Percentiles rank a stretch among this genome's conserved stretches.
Conservation (phyloP, 2,329 filamentous ascomycete species). For the Ophidiomyces ophidiicola region DNA sequence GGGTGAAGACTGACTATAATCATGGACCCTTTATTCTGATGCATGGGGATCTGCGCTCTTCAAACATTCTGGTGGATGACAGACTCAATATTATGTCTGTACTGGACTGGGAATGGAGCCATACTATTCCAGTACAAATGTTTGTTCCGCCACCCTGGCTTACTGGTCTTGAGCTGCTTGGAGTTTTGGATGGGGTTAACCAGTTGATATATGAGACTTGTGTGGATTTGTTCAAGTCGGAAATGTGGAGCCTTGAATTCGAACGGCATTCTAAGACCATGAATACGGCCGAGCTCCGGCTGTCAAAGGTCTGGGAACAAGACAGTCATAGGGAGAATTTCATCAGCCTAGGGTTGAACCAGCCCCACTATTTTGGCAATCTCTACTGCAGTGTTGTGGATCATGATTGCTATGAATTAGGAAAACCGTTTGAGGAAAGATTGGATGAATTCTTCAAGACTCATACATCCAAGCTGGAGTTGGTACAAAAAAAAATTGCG, state of each 20-base stretch:
- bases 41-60: conserved; percentile 12
- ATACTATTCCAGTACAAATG: conserved; percentile 10
- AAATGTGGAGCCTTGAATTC: too few species aligned
- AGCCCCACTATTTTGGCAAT: conserved; percentile 8
- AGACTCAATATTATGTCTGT: conserved; percentile 8
- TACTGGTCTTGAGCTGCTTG: background rate
- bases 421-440: background rate
- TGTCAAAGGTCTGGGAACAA: background rate
- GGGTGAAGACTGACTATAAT: conserved; percentile 10
- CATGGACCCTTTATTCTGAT: conserved; percentile 13
- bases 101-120: conserved; percentile 10
- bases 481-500: background rate
- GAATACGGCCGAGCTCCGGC: background rate
- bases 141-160: conserved; percentile 9
- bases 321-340: background rate
- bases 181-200: background rate
- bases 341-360: conserved; percentile 1
- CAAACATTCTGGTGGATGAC: conserved; percentile 10
- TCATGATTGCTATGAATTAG: conserved; percentile 1
- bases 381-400: conserved; percentile 1
- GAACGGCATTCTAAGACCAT: background rate
- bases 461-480: background rate
- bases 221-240: too few species aligned
- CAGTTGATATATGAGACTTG: background rate
- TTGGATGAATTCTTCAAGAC: background rate